These are phyloP conservation scores for Phylloporus rhodoxanthus DNA, from an alignment of 768 basidiomycete genomes.

Conservation along the genomic window DNA sequence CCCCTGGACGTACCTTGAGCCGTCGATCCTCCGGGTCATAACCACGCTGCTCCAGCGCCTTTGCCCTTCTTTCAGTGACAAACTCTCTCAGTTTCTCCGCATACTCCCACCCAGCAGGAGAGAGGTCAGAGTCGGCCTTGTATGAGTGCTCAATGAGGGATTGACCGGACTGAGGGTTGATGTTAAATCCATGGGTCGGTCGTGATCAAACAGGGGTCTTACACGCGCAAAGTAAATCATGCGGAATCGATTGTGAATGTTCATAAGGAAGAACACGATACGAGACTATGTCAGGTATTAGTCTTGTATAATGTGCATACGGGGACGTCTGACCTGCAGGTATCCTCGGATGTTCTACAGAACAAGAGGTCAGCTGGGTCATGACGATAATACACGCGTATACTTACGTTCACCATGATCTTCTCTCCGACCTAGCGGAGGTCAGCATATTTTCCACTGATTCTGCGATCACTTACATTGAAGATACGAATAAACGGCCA, in stretches of 20 bases:
- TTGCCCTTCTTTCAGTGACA: slow-evolving; percentile 75
- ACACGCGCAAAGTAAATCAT: slow-evolving; percentile 97
- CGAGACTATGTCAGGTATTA: slow-evolving; percentile 53
- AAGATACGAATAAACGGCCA: slow-evolving; percentile 94
- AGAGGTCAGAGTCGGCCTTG: slow-evolving; percentile 96
- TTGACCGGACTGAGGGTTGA: slow-evolving; percentile 75
- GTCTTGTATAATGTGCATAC: not conserved
- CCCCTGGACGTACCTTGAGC: slow-evolving; percentile 50
- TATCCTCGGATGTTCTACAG: slow-evolving; percentile 79
- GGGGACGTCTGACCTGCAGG: slow-evolving; percentile 52
- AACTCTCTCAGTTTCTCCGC: slow-evolving; percentile 86
- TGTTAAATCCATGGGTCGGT: not conserved
- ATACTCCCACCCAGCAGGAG: slow-evolving; percentile 93
- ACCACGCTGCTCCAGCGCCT: slow-evolving; percentile 68
- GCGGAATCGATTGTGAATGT: slow-evolving; percentile 90
- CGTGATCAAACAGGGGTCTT: slow-evolving; percentile 21
- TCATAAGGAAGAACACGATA: slow-evolving; percentile 99
- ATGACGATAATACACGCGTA: not conserved
- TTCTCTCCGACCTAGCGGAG: slow-evolving; percentile 78
- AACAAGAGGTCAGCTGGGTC: not conserved
- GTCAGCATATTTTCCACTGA: slow-evolving; percentile 7
- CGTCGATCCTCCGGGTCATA: slow-evolving; percentile 53
- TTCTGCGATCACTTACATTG: slow-evolving; percentile 50
- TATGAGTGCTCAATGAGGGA: slow-evolving; percentile 98
- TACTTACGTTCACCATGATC: slow-evolving; percentile 84